These are phyloP conservation scores for Clarireedia sp. DNA, from an alignment of 2,329 filamentous ascomycete genomes.

Conservation along the genomic window DNA sequence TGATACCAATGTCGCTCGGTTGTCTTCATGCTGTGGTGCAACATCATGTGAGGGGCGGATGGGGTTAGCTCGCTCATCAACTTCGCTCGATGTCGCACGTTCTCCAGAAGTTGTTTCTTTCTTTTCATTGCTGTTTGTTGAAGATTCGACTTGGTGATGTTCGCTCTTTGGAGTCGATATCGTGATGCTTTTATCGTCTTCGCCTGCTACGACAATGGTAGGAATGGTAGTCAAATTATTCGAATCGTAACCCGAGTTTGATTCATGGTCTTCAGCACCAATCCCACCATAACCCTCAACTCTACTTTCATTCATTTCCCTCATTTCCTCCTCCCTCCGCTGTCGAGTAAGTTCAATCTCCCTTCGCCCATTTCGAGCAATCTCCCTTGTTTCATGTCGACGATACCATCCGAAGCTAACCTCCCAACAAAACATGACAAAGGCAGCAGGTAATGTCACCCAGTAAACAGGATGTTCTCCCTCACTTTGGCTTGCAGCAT, in stretches of 20 bases:
- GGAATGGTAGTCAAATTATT: too few relatives aligned
- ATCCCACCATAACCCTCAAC: neutral
- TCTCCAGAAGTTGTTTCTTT: conserved; percentile 5
- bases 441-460: conserved; percentile 60
- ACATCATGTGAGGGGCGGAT: neutral
- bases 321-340: conserved; percentile 28
- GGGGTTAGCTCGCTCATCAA: neutral
- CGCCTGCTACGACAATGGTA: too few relatives aligned
- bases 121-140: conserved; percentile 16
- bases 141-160: conserved; percentile 11
- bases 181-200: too few relatives aligned
- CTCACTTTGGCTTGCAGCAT: conserved; percentile 47
- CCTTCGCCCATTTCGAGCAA: conserved; percentile 47
- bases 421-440: conserved; percentile 63
- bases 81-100: conserved; percentile 6
- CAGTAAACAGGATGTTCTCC: conserved; percentile 54
- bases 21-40: conserved; percentile 4
- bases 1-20: conserved; percentile 45
- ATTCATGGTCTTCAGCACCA: neutral
- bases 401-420: conserved; percentile 54
- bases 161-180: neutral
- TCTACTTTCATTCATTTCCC: neutral
- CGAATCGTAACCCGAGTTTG: neutral
- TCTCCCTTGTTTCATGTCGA: conserved; percentile 53
- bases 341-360: conserved; percentile 39